Conservation (phyloP, 306 rosid species). For the Dalbergia cultrata region DNA sequence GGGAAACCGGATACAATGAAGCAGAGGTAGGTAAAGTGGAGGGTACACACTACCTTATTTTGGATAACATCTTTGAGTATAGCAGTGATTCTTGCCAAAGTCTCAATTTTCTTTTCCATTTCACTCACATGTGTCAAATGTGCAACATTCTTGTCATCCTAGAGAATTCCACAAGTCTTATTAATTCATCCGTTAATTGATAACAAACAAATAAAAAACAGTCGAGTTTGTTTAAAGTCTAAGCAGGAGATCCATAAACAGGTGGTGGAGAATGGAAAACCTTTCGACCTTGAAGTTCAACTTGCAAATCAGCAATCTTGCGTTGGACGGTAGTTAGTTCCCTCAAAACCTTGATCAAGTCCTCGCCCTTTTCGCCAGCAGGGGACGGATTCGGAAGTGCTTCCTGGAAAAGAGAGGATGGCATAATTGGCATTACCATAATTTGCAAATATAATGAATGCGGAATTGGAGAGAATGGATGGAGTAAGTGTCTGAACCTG, state of each 20-base stretch:
- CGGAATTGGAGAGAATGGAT: not conserved
- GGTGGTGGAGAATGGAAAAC: constrained; percentile 45
- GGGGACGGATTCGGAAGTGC: constrained; percentile 66
- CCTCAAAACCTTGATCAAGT: constrained; percentile 82
- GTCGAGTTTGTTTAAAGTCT: not conserved
- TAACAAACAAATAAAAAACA: too few species aligned
- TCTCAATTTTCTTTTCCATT: constrained; percentile 94
- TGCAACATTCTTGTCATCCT: constrained; percentile 97
- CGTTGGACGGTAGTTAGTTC: constrained; percentile 90
- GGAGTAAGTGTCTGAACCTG: constrained; percentile 54
- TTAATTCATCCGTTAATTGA: not conserved
- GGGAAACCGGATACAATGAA: not conserved
- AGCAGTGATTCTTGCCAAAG: constrained; percentile 84
- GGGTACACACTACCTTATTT: constrained; percentile 72
- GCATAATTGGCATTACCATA: not conserved
- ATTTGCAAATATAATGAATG: not conserved
- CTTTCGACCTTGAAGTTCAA: constrained; percentile 98
- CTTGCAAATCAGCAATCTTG: constrained; percentile 95
- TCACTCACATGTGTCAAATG: constrained; percentile 96
- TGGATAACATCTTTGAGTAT: constrained; percentile 93
- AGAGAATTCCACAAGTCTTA: constrained; percentile 33
- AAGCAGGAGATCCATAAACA: constrained; percentile 21
- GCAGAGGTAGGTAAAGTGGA: constrained; percentile 5
- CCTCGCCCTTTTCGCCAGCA: constrained; percentile 83
- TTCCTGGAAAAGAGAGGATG: constrained; percentile 56